phyloP scores from a whole-genome alignment of 2,329 filamentous ascomycete genomes.

The Aspergillus latus region DNA sequence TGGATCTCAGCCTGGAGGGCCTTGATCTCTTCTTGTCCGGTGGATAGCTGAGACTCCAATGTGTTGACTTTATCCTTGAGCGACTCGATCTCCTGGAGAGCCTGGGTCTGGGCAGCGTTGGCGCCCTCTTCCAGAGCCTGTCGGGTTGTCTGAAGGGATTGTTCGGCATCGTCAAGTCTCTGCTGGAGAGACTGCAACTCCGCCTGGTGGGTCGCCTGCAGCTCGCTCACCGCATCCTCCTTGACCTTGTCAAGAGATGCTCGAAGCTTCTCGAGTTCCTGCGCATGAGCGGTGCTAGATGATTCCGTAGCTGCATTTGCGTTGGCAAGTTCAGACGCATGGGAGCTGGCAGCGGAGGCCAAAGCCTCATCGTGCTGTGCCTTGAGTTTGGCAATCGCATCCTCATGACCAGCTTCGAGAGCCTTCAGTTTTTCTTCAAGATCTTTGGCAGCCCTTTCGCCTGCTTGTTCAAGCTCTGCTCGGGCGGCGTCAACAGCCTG shows the following conservation, averaged over 20 bases:
- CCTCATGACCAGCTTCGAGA: conserved; percentile 30
- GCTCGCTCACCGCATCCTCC: conserved; percentile 32
- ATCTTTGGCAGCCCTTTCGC: conserved; percentile 24
- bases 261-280: conserved; percentile 37
- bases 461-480: conserved; percentile 33
- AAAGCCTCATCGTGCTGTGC: conserved; percentile 21
- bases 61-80: conserved; percentile 37
- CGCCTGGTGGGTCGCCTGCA: conserved; percentile 32
- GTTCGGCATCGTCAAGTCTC: conserved; percentile 35
- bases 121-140: conserved; percentile 36
- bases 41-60: conserved; percentile 34
- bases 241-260: conserved; percentile 34
- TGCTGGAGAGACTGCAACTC: conserved; percentile 37
- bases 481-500: conserved; percentile 35
- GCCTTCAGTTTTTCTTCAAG: conserved; percentile 29
- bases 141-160: conserved; percentile 34
- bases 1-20: conserved; percentile 36
- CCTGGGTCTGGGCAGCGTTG: conserved; percentile 34
- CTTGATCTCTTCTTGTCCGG: conserved; percentile 35
- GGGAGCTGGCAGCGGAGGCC: conserved; percentile 28
- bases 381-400: conserved; percentile 27
- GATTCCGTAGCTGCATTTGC: conserved; percentile 35
- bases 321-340: conserved; percentile 35
- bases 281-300: conserved; percentile 28
- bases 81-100: conserved; percentile 37